Base-by-base conservation (phyloP, 768 basidiomycete genomes). In the Tulasnella sp. region DNA sequence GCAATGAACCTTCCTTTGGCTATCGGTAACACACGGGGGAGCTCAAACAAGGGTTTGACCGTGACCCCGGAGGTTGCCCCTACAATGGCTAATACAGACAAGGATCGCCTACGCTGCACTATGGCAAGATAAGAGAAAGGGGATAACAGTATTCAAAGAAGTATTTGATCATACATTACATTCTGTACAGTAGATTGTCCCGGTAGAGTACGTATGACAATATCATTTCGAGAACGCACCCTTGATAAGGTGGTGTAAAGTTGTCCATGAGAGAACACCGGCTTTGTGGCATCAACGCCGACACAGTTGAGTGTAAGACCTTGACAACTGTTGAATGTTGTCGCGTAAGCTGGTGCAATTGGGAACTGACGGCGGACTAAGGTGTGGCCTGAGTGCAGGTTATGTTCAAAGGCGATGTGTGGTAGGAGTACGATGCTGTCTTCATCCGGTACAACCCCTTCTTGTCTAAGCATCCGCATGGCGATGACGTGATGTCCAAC, bases 281-380 rank as follows among this genome's bases (percentile, higher is more conserved):
- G 30, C 7, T 24, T 8, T 11, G 30, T 29, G 3, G 51, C 19
- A 51, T 62, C 61, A 5, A 62, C 23, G 7, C 29, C 61, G 21
- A 61, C 15, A 8, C 26, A 4, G 26, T 64, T 62, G 3, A 63
- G 27, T 3, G 63, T 64, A 11, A 63, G 50, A 19, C 63, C 63
- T 44, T 62, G 53, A 34, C 62, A 63, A 45, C 63, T 58, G 47
- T 64, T 62, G 52, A 64, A 63, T 2, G 63, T 64, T 10, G 54
- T 23, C 11, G 63, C 51, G 30, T 64, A 64, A 10, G 63, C 63
- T 21, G 49, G 47, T 17, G 17, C 26, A 5, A 64, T 21, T 9
- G 63, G 63, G 27, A 63, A 50, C 32, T 64, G 63, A 15, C 19
- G 4, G 13, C 52, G 63, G 4, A 42, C n/a, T 32, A 64, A 9